These are phyloP conservation scores for Anisodus acutangulus DNA, from an alignment of 257 asterid genomes.

Conservation along the genomic window DNA sequence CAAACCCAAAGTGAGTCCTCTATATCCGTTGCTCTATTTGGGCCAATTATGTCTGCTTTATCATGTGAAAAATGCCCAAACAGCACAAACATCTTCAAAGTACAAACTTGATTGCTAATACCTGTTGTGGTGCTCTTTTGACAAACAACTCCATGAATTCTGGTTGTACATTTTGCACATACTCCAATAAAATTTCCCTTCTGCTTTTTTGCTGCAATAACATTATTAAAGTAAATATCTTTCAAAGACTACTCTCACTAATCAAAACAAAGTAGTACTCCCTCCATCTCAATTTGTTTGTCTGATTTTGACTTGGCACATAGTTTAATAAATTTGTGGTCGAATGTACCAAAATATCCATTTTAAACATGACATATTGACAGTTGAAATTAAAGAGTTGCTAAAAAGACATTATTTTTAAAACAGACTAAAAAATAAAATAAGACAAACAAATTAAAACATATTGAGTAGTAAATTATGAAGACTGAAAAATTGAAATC, in stretches of 20 bases:
- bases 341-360: no score
- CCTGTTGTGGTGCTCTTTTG: slow-evolving; percentile 96
- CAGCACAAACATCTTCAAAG: no score
- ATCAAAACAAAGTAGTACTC: no score
- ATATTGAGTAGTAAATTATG: neutral
- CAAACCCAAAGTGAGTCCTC: neutral
- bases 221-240: neutral
- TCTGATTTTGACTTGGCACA: no score
- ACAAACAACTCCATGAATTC: slow-evolving; percentile 95
- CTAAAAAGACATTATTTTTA: no score
- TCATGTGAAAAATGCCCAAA: neutral
- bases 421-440: no score
- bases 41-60: neutral
- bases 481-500: slow-evolving; percentile 22
- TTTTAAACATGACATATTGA: no score
- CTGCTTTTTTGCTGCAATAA: slow-evolving; percentile 69
- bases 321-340: no score
- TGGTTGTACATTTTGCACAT: slow-evolving; percentile 94
- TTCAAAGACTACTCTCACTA: neutral
- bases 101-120: slow-evolving; percentile 28
- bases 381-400: no score
- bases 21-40: neutral
- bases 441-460: no score
- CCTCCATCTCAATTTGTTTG: no score
- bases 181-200: slow-evolving; percentile 87